Conservation (phyloP, 2,329 filamentous ascomycete species). For the Cryphonectria nitschkei region DNA sequence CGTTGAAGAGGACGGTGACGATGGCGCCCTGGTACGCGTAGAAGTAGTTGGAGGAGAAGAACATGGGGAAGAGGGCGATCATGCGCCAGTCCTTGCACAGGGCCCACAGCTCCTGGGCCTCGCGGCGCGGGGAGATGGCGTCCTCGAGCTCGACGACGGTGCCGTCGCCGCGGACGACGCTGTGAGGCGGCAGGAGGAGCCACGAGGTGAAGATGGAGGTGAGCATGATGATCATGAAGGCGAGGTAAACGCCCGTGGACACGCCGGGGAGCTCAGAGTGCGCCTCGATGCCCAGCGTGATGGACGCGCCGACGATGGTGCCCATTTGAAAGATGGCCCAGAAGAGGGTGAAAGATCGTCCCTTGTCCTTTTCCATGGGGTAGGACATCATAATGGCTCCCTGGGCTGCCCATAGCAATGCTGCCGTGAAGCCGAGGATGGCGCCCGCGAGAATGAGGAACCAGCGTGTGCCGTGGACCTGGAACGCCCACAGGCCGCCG, state of each 20-base stretch:
- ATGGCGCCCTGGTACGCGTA: slow-evolving; percentile 79
- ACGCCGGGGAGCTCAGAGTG: slow-evolving; percentile 31
- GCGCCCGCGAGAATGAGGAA: slow-evolving; percentile 32
- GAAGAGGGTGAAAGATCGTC: slow-evolving; percentile 32
- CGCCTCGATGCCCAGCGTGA: slow-evolving; percentile 34
- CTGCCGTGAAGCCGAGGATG: slow-evolving; percentile 30
- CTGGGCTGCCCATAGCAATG: slow-evolving; percentile 32
- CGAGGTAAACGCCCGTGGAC: slow-evolving; percentile 34
- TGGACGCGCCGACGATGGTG: slow-evolving; percentile 33
- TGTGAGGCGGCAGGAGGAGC: slow-evolving; percentile 30
- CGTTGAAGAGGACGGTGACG: slow-evolving; percentile 72
- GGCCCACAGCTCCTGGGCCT: slow-evolving; percentile 28
- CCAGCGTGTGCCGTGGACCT: slow-evolving; percentile 30
- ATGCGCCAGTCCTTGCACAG: slow-evolving; percentile 46
- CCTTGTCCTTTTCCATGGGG: slow-evolving; percentile 31
- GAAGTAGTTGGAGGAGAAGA: slow-evolving; percentile 83
- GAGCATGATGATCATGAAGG: slow-evolving; percentile 35
- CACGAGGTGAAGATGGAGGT: slow-evolving; percentile 29
- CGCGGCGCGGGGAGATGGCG: slow-evolving; percentile 26
- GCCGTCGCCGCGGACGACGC: slow-evolving; percentile 31
- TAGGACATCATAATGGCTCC: slow-evolving; percentile 31
- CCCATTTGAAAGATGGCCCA: slow-evolving; percentile 35
- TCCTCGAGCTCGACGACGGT: slow-evolving; percentile 30
- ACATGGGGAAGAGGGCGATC: slow-evolving; percentile 77
- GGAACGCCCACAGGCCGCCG: slow-evolving; percentile 31